These are phyloP conservation scores for Sclerotiophoma versabilis DNA, from an alignment of 2,329 filamentous ascomycete species.

Conservation along the genomic window DNA sequence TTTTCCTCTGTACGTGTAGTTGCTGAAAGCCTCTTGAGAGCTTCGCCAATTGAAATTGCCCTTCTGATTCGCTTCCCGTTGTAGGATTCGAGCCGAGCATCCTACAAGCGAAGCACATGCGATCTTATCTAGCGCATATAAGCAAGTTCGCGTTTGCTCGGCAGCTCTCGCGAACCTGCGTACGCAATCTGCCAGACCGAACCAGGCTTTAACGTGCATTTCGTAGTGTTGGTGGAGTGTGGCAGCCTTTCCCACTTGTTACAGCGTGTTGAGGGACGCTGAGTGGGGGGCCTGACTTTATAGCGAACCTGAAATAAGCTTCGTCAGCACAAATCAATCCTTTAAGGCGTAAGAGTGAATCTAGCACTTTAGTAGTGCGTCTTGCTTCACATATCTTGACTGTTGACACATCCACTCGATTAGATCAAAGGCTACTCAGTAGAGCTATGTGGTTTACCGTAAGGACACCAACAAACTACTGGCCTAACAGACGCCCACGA, in stretches of 20 bases:
- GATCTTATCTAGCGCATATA: background rate
- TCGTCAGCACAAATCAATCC: background rate
- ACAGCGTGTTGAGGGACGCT: background rate
- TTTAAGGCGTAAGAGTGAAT: background rate
- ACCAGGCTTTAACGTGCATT: background rate
- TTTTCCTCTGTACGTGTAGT: background rate
- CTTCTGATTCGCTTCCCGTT: background rate
- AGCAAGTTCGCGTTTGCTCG: background rate
- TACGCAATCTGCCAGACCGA: background rate
- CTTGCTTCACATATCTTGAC: background rate
- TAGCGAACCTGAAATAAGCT: background rate
- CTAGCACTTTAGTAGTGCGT: background rate
- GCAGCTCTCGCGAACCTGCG: background rate
- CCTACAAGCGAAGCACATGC: background rate
- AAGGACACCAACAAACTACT: too few relatives aligned
- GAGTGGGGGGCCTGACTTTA: background rate
- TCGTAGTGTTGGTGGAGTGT: background rate
- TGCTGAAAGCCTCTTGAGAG: background rate
- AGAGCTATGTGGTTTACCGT: too few relatives aligned
- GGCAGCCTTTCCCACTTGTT: background rate
- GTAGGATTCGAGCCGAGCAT: background rate
- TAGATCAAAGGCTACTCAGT: too few relatives aligned
- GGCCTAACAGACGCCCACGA: too few relatives aligned
- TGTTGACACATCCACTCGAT: background rate
- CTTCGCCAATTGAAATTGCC: background rate